Evolutionary conservation across 2,329 filamentous ascomycete genomes (phyloP), one percentile per base, ranked within the genome.

Genomic region (Nakataea oryzae): DNA sequence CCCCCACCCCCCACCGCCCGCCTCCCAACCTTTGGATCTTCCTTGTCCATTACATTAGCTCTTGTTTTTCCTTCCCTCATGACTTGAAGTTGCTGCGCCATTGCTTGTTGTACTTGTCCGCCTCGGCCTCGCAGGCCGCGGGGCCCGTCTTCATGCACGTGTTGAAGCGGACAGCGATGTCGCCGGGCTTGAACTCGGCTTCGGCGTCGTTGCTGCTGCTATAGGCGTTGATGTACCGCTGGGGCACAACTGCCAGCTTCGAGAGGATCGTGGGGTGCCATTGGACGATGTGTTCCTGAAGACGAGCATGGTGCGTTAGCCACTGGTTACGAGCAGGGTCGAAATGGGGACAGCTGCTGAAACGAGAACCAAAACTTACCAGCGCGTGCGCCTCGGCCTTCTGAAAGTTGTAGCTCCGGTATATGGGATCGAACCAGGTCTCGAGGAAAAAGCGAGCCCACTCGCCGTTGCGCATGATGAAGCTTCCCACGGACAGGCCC

Each of bases 221-320:
- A 74, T 97, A 97, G 0, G 90, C 84, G 70, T 96, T 96, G 72
- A 99, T 78, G 41, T 82, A 80, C 60, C 88, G 84, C 74, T 99
- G 95, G 2, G 93, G 92, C n/a, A 99, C 81, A 27, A 99, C 80
- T 1, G 90, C 93, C 65, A 97, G 78, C 71, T 92, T 95, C 50
- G 93, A 91, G 13, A 99, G 83, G 57, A 99, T 88, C 0, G 95
- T 99, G 30, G 93, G 92, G 72, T 99, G 95, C 96, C 95, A 99
- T 79, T 96, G 93, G 41, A 91, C 86, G 67, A 93, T 89, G 71
- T 95, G 90, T 75, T 93, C 90, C 89, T 93, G 65, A 14, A 34
- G 55, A 58, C 13, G 27, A 13, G 17, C 29, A 61, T 47, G 28
- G 24, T 7, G 54, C 30, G 30, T 60, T 54, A 60, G 58, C 17